Percentiles rank a stretch among this genome's conserved stretches.
Conservation (phyloP, 2,329 filamentous ascomycete genomes). For the Didymella glomerata region DNA sequence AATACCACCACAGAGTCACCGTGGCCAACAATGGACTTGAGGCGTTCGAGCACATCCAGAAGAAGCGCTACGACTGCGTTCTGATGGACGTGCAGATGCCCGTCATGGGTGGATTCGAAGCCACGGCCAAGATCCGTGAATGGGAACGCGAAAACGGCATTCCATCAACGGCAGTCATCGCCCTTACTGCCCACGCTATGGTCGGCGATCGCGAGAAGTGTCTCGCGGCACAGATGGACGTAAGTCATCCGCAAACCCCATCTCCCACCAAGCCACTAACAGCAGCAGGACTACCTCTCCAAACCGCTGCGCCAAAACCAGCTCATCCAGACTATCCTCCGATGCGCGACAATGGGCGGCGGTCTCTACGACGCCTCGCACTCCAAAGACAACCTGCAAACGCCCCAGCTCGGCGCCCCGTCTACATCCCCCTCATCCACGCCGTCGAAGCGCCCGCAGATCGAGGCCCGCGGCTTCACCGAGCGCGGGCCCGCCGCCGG, state of each 20-base stretch:
- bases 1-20: slow-evolving; percentile 90
- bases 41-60: slow-evolving; percentile 89
- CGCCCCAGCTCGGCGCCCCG: slow-evolving; percentile 42
- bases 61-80: slow-evolving; percentile 93
- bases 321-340: slow-evolving; percentile 96
- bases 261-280: slow-evolving; percentile 22
- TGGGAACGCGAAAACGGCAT: slow-evolving; percentile 85
- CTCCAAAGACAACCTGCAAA: slow-evolving; percentile 35
- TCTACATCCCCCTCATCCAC: slow-evolving; percentile 11
- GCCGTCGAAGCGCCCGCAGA: slow-evolving; percentile 56
- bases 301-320: slow-evolving; percentile 97
- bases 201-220: slow-evolving; percentile 97
- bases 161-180: slow-evolving; percentile 91
- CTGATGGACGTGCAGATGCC: slow-evolving; percentile 99
- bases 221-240: slow-evolving; percentile 97
- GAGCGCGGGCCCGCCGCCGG: slow-evolving; percentile 69
- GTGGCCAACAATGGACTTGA: slow-evolving; percentile 96
- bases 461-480: slow-evolving; percentile 72
- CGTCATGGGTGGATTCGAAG: slow-evolving; percentile 99
- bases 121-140: slow-evolving; percentile 94
- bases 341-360: slow-evolving; percentile 91
- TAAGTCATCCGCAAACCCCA: slow-evolving; percentile 30
- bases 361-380: slow-evolving; percentile 76
- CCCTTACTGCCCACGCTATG: slow-evolving; percentile 97
- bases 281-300: slow-evolving; percentile 80